Base-by-base conservation (phyloP, 441 rosid genomes). In the Populus hybrid region DNA sequence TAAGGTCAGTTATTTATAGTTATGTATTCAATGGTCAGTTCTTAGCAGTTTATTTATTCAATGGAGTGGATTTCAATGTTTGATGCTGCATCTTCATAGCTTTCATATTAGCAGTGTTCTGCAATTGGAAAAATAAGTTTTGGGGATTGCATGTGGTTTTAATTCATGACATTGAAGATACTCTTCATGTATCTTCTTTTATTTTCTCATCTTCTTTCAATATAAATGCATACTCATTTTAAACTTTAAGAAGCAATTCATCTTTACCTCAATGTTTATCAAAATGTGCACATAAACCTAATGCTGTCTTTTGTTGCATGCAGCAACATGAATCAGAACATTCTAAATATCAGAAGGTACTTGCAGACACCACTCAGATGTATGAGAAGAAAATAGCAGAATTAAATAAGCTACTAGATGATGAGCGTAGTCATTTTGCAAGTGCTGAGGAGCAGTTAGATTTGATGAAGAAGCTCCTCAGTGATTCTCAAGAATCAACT, bases 321-420 rank as follows among this genome's bases (percentile, higher is more conserved):
- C 82, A 90, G 88, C 90, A 90, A 84, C 86, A 90, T 75, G 91
- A 88, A 87, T 84, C 86, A 0, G 69, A 93, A 77, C 85, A 80
- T 84, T 89, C 90, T 74, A 82, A 88, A 64, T 88, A 89, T 84
- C 90, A 95, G 82, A 89, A 91, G 73, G 89, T 87, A 73, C 86
- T 92, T 77, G 92, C 90, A 67, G 94, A 92, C 81, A 86, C 89
- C 75, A 92, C 91, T 82, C 91, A 91, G 84, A 87, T 85, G 88
- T 92, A 93, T 72, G 98, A 95, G 88, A 88, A 80, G 80, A 93
- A 89, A 84, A 84, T 95, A 82, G 85, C 85, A 3, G 94, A 91
- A 75, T 77, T 93, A 82, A 84, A 86, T 79, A 84, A 78, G 85
- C 88, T 82, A 78, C 83, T 90, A 66, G 92, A 92, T 76, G 81